Conservation (phyloP, 1,284 basidiomycete species). For the Wallemia mellicola region DNA sequence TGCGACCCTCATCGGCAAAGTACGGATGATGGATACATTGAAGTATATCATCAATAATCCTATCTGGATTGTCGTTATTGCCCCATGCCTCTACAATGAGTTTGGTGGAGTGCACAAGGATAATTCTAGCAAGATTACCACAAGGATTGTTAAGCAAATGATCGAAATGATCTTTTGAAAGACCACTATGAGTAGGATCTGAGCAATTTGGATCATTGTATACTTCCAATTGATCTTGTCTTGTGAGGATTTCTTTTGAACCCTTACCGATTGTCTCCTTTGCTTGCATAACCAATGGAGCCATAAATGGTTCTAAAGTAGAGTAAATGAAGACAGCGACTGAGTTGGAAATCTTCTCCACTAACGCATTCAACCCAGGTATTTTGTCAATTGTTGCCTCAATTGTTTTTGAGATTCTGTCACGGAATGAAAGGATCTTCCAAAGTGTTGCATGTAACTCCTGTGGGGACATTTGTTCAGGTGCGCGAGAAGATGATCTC, state of each 20-base stretch:
- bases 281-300: neutral
- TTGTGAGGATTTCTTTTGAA: neutral
- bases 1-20: conserved; percentile 35
- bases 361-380: conserved; percentile 25
- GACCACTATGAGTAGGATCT: conserved; percentile 18
- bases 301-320: neutral
- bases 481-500: conserved; percentile 29
- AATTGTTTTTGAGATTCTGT: conserved; percentile 54
- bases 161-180: conserved; percentile 4
- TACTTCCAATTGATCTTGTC: conserved; percentile 5
- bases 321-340: conserved; percentile 21
- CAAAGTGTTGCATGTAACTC: conserved; percentile 56
- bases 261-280: neutral
- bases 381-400: conserved; percentile 51
- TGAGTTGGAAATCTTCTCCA: conserved; percentile 54
- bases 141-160: conserved; percentile 18
- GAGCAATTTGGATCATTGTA: conserved; percentile 9
- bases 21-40: conserved; percentile 65
- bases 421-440: conserved; percentile 61
- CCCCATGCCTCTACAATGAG: conserved; percentile 50
- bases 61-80: conserved; percentile 19
- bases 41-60: conserved; percentile 34
- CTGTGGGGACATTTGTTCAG: conserved; percentile 57
- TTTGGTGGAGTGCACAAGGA: conserved; percentile 28
- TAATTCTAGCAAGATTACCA: conserved; percentile 14